Conservation (phyloP, 441 rosid genomes). For the Mallotus repandus region DNA sequence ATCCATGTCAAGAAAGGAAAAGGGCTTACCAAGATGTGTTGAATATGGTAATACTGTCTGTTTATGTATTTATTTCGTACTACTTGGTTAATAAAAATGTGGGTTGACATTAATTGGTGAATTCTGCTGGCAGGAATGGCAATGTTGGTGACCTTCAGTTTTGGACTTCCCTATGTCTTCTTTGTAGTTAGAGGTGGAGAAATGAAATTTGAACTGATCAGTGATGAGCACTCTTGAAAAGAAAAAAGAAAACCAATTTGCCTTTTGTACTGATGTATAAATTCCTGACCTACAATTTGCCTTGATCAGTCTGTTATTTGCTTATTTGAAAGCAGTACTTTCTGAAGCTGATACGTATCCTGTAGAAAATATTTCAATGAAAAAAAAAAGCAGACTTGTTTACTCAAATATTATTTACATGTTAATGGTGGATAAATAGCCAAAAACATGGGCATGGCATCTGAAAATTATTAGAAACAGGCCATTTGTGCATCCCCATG, state of each 20-base stretch:
- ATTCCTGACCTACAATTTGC: neutral
- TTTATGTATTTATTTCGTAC: neutral
- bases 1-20: slow-evolving; percentile 15
- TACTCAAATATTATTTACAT: slow-evolving; percentile 6
- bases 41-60: slow-evolving; percentile 39
- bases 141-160: slow-evolving; percentile 44
- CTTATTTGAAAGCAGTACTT: neutral
- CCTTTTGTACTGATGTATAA: neutral
- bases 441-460: slow-evolving; percentile 2
- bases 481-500: slow-evolving; percentile 11
- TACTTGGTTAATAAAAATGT: neutral
- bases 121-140: slow-evolving; percentile 45
- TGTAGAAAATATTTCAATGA: neutral
- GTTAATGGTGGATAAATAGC: slow-evolving; percentile 1
- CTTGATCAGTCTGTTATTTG: neutral
- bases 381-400: neutral
- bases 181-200: slow-evolving; percentile 44
- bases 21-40: slow-evolving; percentile 21
- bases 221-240: too few relatives aligned
- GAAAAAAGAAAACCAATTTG: neutral
- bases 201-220: slow-evolving; percentile 40
- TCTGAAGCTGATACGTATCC: neutral
- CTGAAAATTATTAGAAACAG: slow-evolving; percentile 12
- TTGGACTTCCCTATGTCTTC: slow-evolving; percentile 58
- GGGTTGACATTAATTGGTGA: slow-evolving; percentile 1